A percentile compares a stretch with the other conserved stretches of the same genome.
Evolutionary conservation across 257 asterid species (phyloP).

Genomic region (Plantago elongata): DNA sequence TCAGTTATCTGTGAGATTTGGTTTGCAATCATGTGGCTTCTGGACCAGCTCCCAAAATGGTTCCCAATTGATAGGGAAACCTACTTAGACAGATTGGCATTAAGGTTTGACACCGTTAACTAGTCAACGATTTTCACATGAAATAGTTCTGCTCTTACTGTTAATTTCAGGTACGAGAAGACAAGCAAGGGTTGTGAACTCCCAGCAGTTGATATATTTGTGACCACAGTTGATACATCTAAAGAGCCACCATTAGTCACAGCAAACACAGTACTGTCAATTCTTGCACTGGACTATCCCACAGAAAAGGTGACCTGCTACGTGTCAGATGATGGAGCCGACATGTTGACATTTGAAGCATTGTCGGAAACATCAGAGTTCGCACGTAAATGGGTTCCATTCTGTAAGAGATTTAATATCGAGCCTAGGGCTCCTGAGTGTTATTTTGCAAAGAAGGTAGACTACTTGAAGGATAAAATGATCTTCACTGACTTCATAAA

Average conservation of each 20-base stretch:
- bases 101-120: constrained; percentile 40
- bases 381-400: constrained; percentile 95
- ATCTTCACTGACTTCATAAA: constrained; percentile 34
- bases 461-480: constrained; percentile 81
- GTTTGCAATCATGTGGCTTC: constrained; percentile 92
- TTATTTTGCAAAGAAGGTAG: constrained; percentile 80
- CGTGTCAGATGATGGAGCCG: constrained; percentile 99
- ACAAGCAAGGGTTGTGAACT: constrained; percentile 86
- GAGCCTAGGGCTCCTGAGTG: constrained; percentile 98
- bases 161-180: constrained; percentile 73
- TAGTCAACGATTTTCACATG: neutral
- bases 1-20: constrained; percentile 93
- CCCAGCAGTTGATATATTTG: constrained; percentile 68
- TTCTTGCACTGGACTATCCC: constrained; percentile 93
- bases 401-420: constrained; percentile 74
- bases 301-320: constrained; percentile 89
- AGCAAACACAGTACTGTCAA: constrained; percentile 95
- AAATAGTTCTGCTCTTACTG: constrained; percentile 3
- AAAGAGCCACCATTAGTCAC: constrained; percentile 97
- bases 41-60: constrained; percentile 95
- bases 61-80: constrained; percentile 84
- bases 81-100: constrained; percentile 76
- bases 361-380: constrained; percentile 95
- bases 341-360: constrained; percentile 96
- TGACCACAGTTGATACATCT: constrained; percentile 95